Conservation (phyloP, 2,329 filamentous ascomycete genomes). For the Trichoderma sp. region DNA sequence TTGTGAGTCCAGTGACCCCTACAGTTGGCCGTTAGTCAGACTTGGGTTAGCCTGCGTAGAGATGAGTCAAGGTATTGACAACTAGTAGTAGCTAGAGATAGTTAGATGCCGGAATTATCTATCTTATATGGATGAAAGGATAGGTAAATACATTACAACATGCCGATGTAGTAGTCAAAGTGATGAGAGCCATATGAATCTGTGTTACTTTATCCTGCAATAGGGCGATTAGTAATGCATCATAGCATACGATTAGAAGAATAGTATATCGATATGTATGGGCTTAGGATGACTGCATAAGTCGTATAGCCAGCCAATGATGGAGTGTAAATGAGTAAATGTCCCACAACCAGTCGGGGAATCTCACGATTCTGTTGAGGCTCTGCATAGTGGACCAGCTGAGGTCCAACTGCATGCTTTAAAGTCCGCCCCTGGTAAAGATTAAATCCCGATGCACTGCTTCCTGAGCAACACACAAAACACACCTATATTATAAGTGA, state of each 20-base stretch:
- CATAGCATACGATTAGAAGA: neutral
- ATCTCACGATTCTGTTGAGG: neutral
- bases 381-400: neutral
- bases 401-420: neutral
- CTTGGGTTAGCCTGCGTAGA: neutral
- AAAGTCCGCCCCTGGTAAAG: neutral
- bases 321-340: neutral
- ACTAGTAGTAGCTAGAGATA: neutral
- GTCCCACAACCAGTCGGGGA: neutral
- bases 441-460: neutral
- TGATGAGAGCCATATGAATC: neutral
- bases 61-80: neutral
- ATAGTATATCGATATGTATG: neutral
- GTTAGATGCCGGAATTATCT: too few relatives aligned
- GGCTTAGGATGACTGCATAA: neutral
- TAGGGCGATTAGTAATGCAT: neutral
- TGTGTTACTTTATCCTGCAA: neutral
- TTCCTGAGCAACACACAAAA: too few relatives aligned
- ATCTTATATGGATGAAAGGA: too few relatives aligned
- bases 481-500: rapidly evolving
- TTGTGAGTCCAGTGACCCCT: neutral
- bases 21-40: neutral
- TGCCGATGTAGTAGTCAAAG: neutral
- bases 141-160: neutral
- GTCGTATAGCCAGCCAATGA: neutral